Base-by-base conservation (phyloP, 306 rosid genomes). In the Benincasa hispida region DNA sequence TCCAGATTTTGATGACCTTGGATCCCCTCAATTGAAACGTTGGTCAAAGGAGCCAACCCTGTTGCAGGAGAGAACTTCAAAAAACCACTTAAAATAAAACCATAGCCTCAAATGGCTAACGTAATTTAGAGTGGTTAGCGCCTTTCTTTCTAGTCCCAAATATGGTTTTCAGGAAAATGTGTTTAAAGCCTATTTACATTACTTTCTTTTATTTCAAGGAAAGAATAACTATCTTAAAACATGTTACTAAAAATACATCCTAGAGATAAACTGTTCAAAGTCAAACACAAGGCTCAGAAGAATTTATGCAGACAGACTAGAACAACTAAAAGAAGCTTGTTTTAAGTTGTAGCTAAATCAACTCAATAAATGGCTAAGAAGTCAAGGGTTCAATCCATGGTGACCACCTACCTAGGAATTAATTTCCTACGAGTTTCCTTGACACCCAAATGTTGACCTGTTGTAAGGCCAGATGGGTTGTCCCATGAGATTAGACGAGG, bases 1-100 rank as follows among this genome's bases (percentile, higher is more conserved):
- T 92, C 97, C 74, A 82, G 79, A 80, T 82, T 90, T 54, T 77
- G 82, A 84, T 84, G 88, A 80, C 90, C 85, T 83, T 89, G 88
- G 72, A 88, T 68, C 77, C 88, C 95, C 78, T 79, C 83, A 76
- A 82, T 77, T 1, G 84, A 79, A 66, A 53, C 56, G 73, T 86
- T 82, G 54, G 76, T 79, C 50, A 76, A 53, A 51, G 84, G 81
- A 59, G 45, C 57, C 28, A 81, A 39, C 67, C 82, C 83, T 80
- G 63, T 27, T 47, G 74, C 81, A 63, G 57, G 35, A 76, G 59
- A 75, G 79, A 39, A 56, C 65, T 10, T 35, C 62, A 70, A 70
- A 78, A 75, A 10, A 56, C 22, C 18, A 39, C 50, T 72, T 11
- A 25, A 53, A 61, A 30, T 54, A 51, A 81, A 47, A 75, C 34